Percentiles rank a stretch among this genome's conserved stretches.
Evolutionary conservation across 2,329 filamentous ascomycete species (phyloP).

Genomic region (Aspergillus carbonarius): DNA sequence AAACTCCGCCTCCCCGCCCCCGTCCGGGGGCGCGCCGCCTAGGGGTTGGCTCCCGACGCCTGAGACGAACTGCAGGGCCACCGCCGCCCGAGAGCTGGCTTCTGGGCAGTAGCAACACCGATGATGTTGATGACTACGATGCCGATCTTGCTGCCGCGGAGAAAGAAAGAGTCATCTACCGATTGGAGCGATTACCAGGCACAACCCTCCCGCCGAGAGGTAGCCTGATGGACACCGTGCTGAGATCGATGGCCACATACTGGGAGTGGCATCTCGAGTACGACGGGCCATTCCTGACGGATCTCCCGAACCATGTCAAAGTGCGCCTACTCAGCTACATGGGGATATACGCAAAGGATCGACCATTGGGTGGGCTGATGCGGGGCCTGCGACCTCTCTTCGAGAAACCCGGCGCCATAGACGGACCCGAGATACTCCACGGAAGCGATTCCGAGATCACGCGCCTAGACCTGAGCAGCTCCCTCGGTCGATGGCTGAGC

Average conservation of each 20-base stretch:
- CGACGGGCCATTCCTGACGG: slow-evolving; percentile 55
- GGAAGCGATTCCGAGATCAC: slow-evolving; percentile 44
- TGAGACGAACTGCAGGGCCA: slow-evolving; percentile 45
- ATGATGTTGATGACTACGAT: slow-evolving; percentile 3
- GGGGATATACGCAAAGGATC: slow-evolving; percentile 48
- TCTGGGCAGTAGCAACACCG: slow-evolving; percentile 16
- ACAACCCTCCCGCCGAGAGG: slow-evolving; percentile 33
- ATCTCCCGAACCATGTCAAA: slow-evolving; percentile 54
- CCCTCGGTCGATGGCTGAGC: slow-evolving; percentile 50
- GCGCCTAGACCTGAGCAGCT: slow-evolving; percentile 54
- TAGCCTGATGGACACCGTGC: slow-evolving; percentile 52
- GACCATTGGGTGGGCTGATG: slow-evolving; percentile 39
- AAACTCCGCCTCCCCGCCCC: slow-evolving; percentile 43
- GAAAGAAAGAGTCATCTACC: slow-evolving; percentile 27
- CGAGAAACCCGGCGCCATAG: slow-evolving; percentile 14
- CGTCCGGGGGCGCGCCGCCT: slow-evolving; percentile 33
- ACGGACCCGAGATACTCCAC: slow-evolving; percentile 10
- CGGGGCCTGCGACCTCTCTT: slow-evolving; percentile 54
- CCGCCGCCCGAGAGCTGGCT: slow-evolving; percentile 50
- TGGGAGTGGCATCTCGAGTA: slow-evolving; percentile 60
- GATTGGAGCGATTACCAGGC: slow-evolving; percentile 43
- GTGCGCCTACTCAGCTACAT: slow-evolving; percentile 58
- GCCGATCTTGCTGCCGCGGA: slow-evolving; percentile 16
- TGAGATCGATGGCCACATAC: slow-evolving; percentile 56
- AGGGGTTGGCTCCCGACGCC: slow-evolving; percentile 33